phyloP scores from a whole-genome alignment of 164 flowering plant species.

The Stephania yunnanensis region DNA sequence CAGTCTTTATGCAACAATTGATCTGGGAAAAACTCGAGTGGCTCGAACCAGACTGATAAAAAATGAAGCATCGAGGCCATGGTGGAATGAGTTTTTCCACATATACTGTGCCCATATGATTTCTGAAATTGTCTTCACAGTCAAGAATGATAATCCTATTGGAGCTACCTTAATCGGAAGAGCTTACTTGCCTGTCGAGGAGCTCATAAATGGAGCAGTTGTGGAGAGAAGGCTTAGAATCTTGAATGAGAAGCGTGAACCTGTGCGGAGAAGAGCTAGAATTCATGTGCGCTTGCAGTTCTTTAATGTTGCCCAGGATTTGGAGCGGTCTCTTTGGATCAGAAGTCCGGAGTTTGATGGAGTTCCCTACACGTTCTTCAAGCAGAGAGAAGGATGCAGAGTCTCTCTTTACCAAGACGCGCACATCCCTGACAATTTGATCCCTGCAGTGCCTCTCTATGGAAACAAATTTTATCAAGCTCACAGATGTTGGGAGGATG shows the following conservation, averaged over 20 bases:
- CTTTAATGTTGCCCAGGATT: slow-evolving; percentile 1
- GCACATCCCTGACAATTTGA: slow-evolving; percentile 1
- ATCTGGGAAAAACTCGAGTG: slow-evolving; percentile 8
- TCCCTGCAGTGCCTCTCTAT: background rate
- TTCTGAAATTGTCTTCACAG: slow-evolving; percentile 1
- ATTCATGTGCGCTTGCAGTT: slow-evolving; percentile 3
- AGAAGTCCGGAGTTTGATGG: slow-evolving; percentile 1
- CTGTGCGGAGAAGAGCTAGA: background rate
- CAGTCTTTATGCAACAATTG: slow-evolving; percentile 8
- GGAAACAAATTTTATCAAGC: slow-evolving; percentile 1
- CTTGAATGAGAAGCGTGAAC: background rate
- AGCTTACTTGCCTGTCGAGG: slow-evolving; percentile 9
- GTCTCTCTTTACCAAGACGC: slow-evolving; percentile 11
- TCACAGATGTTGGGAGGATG: slow-evolving; percentile 9
- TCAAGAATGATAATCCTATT: slow-evolving; percentile 1
- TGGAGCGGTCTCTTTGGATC: slow-evolving; percentile 3
- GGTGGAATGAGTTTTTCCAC: slow-evolving; percentile 5
- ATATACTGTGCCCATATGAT: slow-evolving; percentile 6
- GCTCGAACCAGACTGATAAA: slow-evolving; percentile 6
- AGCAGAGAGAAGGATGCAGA: slow-evolving; percentile 5
- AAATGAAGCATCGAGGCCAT: slow-evolving; percentile 1
- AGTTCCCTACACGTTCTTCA: slow-evolving; percentile 4
- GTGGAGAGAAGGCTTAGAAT: background rate
- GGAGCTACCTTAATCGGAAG: slow-evolving; percentile 10
- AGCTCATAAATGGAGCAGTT: background rate